phyloP scores from a whole-genome alignment of 148 eudicot genomes.

The Spergularia marina region DNA sequence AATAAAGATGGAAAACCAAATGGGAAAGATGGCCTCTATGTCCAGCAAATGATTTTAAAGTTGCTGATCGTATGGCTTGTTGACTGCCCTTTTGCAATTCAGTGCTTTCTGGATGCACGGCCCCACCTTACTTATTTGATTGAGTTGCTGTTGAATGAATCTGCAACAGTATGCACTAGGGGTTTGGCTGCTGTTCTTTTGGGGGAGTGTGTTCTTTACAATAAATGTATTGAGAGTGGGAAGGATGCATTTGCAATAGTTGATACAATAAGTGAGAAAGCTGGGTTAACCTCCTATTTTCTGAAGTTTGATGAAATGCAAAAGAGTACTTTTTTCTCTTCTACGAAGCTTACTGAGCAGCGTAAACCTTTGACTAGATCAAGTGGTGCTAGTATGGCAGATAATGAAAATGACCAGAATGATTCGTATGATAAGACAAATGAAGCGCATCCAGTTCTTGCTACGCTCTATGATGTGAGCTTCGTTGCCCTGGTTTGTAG shows the following conservation, averaged over 20 bases:
- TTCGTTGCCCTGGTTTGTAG: slow-evolving; percentile 56
- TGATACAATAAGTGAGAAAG: slow-evolving; percentile 81
- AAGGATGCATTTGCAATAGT: slow-evolving; percentile 70
- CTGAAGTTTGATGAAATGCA: slow-evolving; percentile 83
- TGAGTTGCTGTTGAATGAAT: slow-evolving; percentile 67
- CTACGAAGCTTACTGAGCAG: slow-evolving; percentile 48
- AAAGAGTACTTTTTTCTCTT: slow-evolving; percentile 61
- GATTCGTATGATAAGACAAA: slow-evolving; percentile 40
- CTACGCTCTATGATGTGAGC: slow-evolving; percentile 56
- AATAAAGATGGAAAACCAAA: slow-evolving; percentile 63
- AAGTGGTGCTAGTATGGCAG: slow-evolving; percentile 73
- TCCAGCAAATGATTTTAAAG: slow-evolving; percentile 75
- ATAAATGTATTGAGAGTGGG: slow-evolving; percentile 52
- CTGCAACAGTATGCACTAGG: slow-evolving; percentile 52
- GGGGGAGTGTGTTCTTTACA: slow-evolving; percentile 79
- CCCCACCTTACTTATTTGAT: slow-evolving; percentile 84
- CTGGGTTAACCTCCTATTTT: slow-evolving; percentile 78
- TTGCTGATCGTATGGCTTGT: slow-evolving; percentile 79
- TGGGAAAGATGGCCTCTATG: slow-evolving; percentile 35
- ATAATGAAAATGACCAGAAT: slow-evolving; percentile 64
- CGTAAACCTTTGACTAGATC: slow-evolving; percentile 75
- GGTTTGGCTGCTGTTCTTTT: slow-evolving; percentile 80
- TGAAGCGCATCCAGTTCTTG: slow-evolving; percentile 76
- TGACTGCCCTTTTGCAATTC: slow-evolving; percentile 74
- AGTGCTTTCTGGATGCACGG: slow-evolving; percentile 81